phyloP scores from a whole-genome alignment of 495 filamentous ascomycete species.

The Oleoguttula mirabilis region DNA sequence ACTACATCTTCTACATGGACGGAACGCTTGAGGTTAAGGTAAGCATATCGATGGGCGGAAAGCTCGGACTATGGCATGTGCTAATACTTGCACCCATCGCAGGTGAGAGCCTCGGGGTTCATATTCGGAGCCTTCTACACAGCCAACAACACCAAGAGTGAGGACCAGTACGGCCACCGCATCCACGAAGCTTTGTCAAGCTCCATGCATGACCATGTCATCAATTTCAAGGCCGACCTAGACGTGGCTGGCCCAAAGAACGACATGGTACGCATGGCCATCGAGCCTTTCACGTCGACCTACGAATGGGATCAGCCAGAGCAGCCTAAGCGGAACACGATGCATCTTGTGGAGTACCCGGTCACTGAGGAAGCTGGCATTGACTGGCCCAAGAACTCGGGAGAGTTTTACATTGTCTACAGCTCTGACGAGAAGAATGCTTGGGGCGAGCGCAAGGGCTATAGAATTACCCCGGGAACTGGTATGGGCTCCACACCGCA shows the following conservation, averaged over 20 bases:
- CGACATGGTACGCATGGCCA: slow-evolving; percentile 27
- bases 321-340: slow-evolving; percentile 40
- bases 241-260: slow-evolving; percentile 35
- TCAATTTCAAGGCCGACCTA: slow-evolving; percentile 48
- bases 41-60: too few relatives aligned
- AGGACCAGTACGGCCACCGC: slow-evolving; percentile 43
- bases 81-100: too few relatives aligned
- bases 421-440: slow-evolving; percentile 41
- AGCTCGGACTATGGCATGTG: too few relatives aligned
- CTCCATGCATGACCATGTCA: slow-evolving; percentile 49
- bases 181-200: slow-evolving; percentile 41
- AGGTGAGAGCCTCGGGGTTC: slow-evolving; percentile 46
- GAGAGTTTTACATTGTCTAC: slow-evolving; percentile 39
- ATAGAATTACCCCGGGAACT: slow-evolving; percentile 36
- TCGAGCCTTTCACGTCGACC: slow-evolving; percentile 19
- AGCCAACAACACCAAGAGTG: slow-evolving; percentile 30
- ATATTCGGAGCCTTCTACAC: slow-evolving; percentile 43
- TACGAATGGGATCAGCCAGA: slow-evolving; percentile 37
- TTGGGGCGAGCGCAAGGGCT: slow-evolving; percentile 45
- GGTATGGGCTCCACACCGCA: slow-evolving; percentile 25
- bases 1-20: slow-evolving; percentile 44
- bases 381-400: slow-evolving; percentile 41
- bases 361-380: slow-evolving; percentile 39
- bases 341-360: slow-evolving; percentile 37
- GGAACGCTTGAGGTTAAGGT: slow-evolving; percentile 37